Conservation (phyloP, 2,329 filamentous ascomycete genomes). For the Dendryphion nanum region DNA sequence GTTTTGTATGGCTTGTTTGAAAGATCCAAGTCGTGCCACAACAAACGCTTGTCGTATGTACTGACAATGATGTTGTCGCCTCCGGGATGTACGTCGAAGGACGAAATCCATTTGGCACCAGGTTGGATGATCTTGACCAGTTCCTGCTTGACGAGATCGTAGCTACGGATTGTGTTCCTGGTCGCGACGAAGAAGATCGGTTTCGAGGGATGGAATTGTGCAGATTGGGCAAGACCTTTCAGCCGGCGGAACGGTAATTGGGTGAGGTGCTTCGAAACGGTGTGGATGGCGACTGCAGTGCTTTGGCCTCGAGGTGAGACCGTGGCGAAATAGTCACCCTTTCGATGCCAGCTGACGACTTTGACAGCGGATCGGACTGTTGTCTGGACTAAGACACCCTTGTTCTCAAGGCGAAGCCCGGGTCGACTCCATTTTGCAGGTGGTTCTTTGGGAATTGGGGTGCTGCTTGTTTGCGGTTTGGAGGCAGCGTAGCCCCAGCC, state of each 20-base stretch:
- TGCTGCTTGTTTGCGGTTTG: constrained; percentile 52
- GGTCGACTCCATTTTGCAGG: constrained; percentile 83
- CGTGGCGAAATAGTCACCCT: constrained; percentile 91
- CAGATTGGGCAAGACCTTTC: constrained; percentile 77
- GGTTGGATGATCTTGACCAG: constrained; percentile 92
- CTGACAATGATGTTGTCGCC: constrained; percentile 94
- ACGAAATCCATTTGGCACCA: constrained; percentile 91
- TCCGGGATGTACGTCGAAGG: constrained; percentile 87
- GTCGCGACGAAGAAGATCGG: constrained; percentile 96
- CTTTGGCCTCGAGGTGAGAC: constrained; percentile 78
- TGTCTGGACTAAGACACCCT: constrained; percentile 76
- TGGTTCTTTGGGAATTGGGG: constrained; percentile 69
- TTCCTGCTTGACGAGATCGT: constrained; percentile 88
- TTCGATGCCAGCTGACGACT: constrained; percentile 87
- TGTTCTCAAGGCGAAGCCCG: constrained; percentile 67
- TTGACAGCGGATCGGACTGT: constrained; percentile 81
- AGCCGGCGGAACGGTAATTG: constrained; percentile 87
- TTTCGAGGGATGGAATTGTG: constrained; percentile 90
- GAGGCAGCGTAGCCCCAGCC: constrained; percentile 93
- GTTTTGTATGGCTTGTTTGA: constrained; percentile 92
- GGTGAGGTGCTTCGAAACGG: constrained; percentile 88
- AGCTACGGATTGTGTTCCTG: constrained; percentile 86
- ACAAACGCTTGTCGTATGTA: constrained; percentile 86
- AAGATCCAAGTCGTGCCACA: constrained; percentile 97
- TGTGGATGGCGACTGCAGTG: constrained; percentile 89